Percentiles rank a stretch among this genome's conserved stretches.
Evolutionary conservation across 2,329 filamentous ascomycete genomes (phyloP).

Genomic region (Fusarium dlaminii): DNA sequence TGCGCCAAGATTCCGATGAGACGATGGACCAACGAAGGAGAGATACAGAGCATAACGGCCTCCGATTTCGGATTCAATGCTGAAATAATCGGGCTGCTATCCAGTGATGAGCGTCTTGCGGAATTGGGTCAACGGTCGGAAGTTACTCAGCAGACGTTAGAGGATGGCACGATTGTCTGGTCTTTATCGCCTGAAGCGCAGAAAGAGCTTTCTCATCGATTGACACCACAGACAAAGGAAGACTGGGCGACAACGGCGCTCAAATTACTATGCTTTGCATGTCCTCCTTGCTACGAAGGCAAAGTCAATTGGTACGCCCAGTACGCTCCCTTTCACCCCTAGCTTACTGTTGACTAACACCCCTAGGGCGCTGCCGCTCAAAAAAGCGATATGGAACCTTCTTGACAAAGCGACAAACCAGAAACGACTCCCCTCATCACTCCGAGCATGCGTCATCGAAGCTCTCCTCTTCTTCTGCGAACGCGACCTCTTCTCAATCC

Average conservation of each 20-base stretch:
- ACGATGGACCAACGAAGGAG: conserved; percentile 42
- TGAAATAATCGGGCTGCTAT: conserved; percentile 32
- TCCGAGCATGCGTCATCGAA: conserved; percentile 40
- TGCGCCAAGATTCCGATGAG: conserved; percentile 30
- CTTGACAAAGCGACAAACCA: conserved; percentile 30
- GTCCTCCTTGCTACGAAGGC: conserved; percentile 47
- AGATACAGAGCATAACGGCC: conserved; percentile 39
- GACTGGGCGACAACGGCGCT: conserved; percentile 35
- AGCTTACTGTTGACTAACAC: background rate
- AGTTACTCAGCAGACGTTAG: conserved; percentile 19
- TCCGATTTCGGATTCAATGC: conserved; percentile 36
- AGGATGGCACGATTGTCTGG: conserved; percentile 30
- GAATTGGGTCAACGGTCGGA: conserved; percentile 14
- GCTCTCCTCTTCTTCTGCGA: conserved; percentile 46
- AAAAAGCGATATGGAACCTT: conserved; percentile 42
- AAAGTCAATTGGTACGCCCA: conserved; percentile 44
- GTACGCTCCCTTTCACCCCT: conserved; percentile 8
- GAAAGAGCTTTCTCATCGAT: background rate
- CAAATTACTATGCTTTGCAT: conserved; percentile 42
- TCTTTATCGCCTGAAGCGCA: conserved; percentile 29
- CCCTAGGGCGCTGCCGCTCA: conserved; percentile 37
- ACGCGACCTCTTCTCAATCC: conserved; percentile 42
- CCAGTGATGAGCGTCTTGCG: conserved; percentile 13
- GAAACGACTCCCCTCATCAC: conserved; percentile 19
- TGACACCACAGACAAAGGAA: conserved; percentile 30